Conservation (phyloP, 305 asterid species). For the Fraxinus dipetala region DNA sequence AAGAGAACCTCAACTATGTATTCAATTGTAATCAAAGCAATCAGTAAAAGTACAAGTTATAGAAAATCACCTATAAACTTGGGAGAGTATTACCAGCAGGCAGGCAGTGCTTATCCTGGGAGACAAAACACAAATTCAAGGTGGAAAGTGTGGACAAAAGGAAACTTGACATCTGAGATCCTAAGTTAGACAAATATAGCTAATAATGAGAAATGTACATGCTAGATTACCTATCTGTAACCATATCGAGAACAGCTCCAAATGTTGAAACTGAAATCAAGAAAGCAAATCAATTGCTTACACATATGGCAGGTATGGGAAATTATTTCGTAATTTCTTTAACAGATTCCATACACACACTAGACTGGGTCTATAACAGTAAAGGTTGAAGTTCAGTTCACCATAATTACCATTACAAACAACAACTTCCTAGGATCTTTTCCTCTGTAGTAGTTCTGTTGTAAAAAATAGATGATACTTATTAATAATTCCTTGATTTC, state of each 20-base stretch:
- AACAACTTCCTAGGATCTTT: background rate
- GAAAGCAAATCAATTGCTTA: constrained; percentile 11
- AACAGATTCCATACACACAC: background rate
- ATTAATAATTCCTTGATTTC: background rate
- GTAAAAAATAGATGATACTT: background rate
- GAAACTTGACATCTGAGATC: background rate
- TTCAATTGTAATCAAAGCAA: background rate
- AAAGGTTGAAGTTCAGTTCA: background rate
- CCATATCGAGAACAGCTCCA: constrained; percentile 98
- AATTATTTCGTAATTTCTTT: background rate
- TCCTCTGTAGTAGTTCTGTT: background rate
- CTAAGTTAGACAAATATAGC: background rate
- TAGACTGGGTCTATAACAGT: constrained; percentile 8
- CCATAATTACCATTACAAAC: constrained; percentile 20
- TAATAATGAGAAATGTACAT: background rate
- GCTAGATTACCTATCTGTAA: constrained; percentile 75
- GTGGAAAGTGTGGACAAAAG: constrained; percentile 16
- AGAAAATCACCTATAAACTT: constrained; percentile 69
- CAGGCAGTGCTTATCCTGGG: constrained; percentile 94
- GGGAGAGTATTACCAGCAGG: constrained; percentile 86
- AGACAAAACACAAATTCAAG: constrained; percentile 27
- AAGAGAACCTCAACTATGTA: constrained; percentile 5
- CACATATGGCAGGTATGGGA: constrained; percentile 9
- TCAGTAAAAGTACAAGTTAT: background rate
- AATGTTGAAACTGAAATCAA: constrained; percentile 78